These are phyloP conservation scores for Fraxinus cuspidata DNA, from an alignment of 257 asterid genomes.

Conservation along the genomic window DNA sequence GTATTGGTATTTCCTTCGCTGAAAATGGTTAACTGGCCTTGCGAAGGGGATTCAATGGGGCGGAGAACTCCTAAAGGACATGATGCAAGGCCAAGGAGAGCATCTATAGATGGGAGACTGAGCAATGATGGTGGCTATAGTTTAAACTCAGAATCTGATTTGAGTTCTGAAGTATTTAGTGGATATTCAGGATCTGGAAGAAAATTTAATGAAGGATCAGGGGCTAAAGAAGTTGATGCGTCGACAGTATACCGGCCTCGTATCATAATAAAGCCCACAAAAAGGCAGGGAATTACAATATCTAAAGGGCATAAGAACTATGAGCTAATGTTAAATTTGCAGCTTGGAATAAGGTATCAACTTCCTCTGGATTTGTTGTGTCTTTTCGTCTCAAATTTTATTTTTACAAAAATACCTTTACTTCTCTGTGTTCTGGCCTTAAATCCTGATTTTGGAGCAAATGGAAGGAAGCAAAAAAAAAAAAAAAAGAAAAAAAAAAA, in stretches of 20 bases:
- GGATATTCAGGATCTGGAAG: conserved; percentile 37
- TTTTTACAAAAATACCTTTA: background rate
- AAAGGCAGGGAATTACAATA: conserved; percentile 65
- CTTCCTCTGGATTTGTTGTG: conserved; percentile 5
- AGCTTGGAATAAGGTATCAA: conserved; percentile 88
- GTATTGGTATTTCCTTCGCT: conserved; percentile 66
- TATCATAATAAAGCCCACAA: conserved; percentile 53
- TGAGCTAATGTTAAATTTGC: conserved; percentile 92
- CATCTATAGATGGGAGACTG: conserved; percentile 45
- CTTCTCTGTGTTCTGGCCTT: background rate
- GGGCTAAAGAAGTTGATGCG: conserved; percentile 36
- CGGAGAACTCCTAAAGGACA: conserved; percentile 30
- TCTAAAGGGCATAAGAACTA: conserved; percentile 82
- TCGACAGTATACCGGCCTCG: conserved; percentile 42
- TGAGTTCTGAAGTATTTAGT: conserved; percentile 41
- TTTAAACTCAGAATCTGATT: conserved; percentile 57
- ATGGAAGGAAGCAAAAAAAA: background rate
- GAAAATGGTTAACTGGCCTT: conserved; percentile 59
- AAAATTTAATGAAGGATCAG: conserved; percentile 38
- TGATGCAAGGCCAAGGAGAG: conserved; percentile 34
- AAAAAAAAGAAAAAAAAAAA: background rate
- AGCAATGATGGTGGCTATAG: conserved; percentile 38
- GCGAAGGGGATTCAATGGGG: conserved; percentile 46
- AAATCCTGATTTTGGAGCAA: too few relatives aligned
- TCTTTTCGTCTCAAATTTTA: background rate